phyloP scores from a whole-genome alignment of 2,329 filamentous ascomycete species.

The Diaporthe longicolla region DNA sequence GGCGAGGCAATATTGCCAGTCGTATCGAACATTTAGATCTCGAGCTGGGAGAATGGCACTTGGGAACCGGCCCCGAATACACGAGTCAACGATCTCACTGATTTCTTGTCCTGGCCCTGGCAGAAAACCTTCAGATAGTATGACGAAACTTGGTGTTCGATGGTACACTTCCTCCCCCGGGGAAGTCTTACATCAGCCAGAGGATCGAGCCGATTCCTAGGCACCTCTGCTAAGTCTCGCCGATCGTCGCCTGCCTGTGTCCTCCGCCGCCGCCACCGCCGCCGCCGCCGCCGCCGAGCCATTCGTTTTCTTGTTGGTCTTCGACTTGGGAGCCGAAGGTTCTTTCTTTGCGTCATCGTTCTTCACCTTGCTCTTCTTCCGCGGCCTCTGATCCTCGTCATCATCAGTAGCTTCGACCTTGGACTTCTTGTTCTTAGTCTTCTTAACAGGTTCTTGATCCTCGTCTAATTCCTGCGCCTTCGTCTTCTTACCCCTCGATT shows the following conservation, averaged over 20 bases:
- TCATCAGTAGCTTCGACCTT: conserved; percentile 44
- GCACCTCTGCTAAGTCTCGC: conserved; percentile 46
- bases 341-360: conserved; percentile 47
- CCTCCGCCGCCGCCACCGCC: conserved; percentile 21
- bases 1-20: not conserved
- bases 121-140: too few relatives aligned
- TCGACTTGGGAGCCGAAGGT: not conserved
- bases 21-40: too few relatives aligned
- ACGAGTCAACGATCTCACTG: not conserved
- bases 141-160: conserved; percentile 1
- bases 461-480: conserved; percentile 44
- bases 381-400: conserved; percentile 46
- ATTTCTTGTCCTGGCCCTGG: not conserved
- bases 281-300: conserved; percentile 29
- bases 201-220: conserved; percentile 13
- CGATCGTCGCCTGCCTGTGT: conserved; percentile 48
- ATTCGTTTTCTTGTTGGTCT: conserved; percentile 39
- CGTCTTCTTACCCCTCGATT: conserved; percentile 46
- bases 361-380: conserved; percentile 47
- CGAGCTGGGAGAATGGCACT: too few relatives aligned
- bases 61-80: too few relatives aligned
- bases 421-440: conserved; percentile 44
- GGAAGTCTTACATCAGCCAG: not conserved
- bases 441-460: conserved; percentile 44
- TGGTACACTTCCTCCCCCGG: not conserved